Evolutionary conservation across 176 grass and related monocot genomes (phyloP).

Genomic region (Triticum aestivum): IWGSC_CS_RefSeq_v2.1 NC_057807.1:660884252-660884751

Average conservation of each 20-base stretch:
- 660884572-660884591: not conserved
- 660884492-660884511: constrained; percentile 1
- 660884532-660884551: not conserved
- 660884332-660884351: constrained; percentile 91
- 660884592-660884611: not conserved
- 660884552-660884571: not conserved
- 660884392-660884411: constrained; percentile 80
- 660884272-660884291: constrained; percentile 88
- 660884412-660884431: constrained; percentile 66
- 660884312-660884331: constrained; percentile 96
- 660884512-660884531: not conserved
- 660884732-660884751: constrained; percentile 57
- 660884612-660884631: constrained; percentile 18
- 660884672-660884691: constrained; percentile 14
- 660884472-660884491: not conserved
- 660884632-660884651: constrained; percentile 19
- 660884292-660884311: constrained; percentile 88
- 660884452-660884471: constrained; percentile 28
- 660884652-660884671: constrained; percentile 16
- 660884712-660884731: constrained; percentile 16
- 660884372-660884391: constrained; percentile 76
- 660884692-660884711: not conserved
- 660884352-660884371: constrained; percentile 78
- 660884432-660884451: not conserved
- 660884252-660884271: constrained; percentile 73